Percentiles rank a stretch among this genome's conserved stretches.
These are phyloP conservation scores for Geranium rotundifolium DNA, from an alignment of 345 rosid species.

Conservation along the genomic window DNA sequence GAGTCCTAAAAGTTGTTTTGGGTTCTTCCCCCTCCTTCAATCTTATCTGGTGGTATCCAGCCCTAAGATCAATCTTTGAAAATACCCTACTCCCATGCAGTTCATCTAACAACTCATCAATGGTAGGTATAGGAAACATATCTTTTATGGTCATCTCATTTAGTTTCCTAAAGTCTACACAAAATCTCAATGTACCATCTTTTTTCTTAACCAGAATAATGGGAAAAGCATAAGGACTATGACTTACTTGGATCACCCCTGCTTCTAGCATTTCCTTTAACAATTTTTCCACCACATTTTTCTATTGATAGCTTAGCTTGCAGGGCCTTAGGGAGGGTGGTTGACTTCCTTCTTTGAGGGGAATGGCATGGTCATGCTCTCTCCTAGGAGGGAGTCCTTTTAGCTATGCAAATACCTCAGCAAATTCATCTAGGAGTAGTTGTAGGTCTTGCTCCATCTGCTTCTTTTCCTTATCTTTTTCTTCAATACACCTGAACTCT, in stretches of 20 bases:
- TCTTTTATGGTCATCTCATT: background rate
- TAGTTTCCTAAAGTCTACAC: background rate
- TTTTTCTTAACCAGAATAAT: background rate
- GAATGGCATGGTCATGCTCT: background rate
- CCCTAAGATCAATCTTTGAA: background rate
- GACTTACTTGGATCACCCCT: background rate
- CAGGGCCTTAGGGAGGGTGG: background rate
- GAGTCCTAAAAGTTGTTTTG: slow-evolving; percentile 1
- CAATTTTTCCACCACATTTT: background rate
- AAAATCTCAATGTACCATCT: background rate
- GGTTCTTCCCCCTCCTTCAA: background rate
- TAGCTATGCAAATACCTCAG: no score
- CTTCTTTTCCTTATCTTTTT: no score
- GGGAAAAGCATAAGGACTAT: background rate
- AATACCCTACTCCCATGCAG: background rate
- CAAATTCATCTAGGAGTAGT: no score
- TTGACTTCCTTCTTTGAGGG: background rate
- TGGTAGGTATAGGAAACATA: background rate
- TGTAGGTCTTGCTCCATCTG: no score
- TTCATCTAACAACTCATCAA: slow-evolving; percentile 1
- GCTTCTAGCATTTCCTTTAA: background rate
- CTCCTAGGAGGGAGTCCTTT: no score
- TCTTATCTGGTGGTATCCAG: slow-evolving; percentile 1
- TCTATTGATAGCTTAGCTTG: background rate
- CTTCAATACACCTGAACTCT: no score